These are phyloP conservation scores for Aspergillus glaucus DNA, from an alignment of 2,329 filamentous ascomycete genomes.

Conservation along the genomic window DNA sequence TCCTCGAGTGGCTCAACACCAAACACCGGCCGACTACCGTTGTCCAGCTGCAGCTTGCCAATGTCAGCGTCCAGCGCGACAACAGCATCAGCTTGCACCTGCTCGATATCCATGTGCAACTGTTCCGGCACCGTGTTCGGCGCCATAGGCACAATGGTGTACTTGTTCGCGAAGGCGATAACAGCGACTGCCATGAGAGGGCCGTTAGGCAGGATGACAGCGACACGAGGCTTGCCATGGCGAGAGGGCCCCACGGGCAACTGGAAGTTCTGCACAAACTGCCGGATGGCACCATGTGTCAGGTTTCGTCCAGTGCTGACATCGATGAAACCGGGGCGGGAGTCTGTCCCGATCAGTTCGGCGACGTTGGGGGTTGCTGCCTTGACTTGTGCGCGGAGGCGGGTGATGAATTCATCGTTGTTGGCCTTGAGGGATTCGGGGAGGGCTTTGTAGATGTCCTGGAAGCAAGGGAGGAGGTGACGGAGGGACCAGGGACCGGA, in stretches of 20 bases:
- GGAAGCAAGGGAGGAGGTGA: conserved; percentile 7
- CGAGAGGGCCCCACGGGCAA: conserved; percentile 15
- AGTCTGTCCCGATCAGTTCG: conserved; percentile 1
- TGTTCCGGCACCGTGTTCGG: conserved; percentile 45
- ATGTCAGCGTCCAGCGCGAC: conserved; percentile 35
- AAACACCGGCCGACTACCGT: background rate
- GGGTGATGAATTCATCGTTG: conserved; percentile 6
- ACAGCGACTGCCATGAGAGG: conserved; percentile 47
- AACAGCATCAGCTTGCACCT: conserved; percentile 43
- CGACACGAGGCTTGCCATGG: conserved; percentile 37
- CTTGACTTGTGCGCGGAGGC: background rate
- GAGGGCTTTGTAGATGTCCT: conserved; percentile 11
- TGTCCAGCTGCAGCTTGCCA: background rate
- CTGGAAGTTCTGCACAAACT: conserved; percentile 17
- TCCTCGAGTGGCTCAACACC: conserved; percentile 22
- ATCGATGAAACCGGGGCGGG: conserved; percentile 11
- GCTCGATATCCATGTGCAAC: conserved; percentile 46
- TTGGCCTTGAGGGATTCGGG: conserved; percentile 9
- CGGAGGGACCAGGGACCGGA: conserved; percentile 8
- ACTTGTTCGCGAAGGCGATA: conserved; percentile 46
- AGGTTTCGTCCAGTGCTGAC: conserved; percentile 6
- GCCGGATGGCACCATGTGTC: conserved; percentile 11
- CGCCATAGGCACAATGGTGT: conserved; percentile 49
- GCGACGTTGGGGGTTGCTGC: background rate
- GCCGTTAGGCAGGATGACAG: conserved; percentile 50